These are phyloP conservation scores for Pseudopithomyces maydicus DNA, from an alignment of 2,329 filamentous ascomycete genomes.

Conservation along the genomic window DNA sequence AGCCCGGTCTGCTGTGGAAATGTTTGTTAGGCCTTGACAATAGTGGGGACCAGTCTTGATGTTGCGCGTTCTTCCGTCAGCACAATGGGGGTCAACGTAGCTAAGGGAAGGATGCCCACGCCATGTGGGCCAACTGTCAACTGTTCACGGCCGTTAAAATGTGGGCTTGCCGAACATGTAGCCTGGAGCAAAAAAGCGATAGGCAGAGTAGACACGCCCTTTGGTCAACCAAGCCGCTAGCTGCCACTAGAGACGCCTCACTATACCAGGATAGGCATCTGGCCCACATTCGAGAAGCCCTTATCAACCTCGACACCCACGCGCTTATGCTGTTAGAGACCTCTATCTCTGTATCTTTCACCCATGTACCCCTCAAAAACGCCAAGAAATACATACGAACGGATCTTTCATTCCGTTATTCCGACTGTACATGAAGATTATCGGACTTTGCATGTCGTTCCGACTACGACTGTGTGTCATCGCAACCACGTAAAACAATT, in stretches of 20 bases:
- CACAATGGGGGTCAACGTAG: no score
- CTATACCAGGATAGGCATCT: not conserved
- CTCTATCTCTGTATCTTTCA: not conserved
- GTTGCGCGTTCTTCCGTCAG: no score
- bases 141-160: no score
- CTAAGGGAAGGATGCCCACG: no score
- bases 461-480: not conserved
- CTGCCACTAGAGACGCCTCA: not conserved
- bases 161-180: not conserved
- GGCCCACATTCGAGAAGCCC: not conserved
- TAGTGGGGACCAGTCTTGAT: no score
- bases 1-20: not conserved
- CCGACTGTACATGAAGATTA: not conserved
- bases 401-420: not conserved
- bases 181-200: not conserved
- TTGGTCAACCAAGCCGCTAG: not conserved
- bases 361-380: no score
- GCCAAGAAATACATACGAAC: no score
- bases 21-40: not conserved
- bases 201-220: not conserved
- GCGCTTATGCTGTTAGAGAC: not conserved
- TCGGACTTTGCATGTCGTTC: not conserved
- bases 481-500: not conserved
- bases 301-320: not conserved
- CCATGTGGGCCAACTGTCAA: no score